A percentile compares a stretch with the other conserved stretches of the same genome.
Evolutionary conservation across 345 rosid species (phyloP).

Genomic region (Populus deltoides): DNA sequence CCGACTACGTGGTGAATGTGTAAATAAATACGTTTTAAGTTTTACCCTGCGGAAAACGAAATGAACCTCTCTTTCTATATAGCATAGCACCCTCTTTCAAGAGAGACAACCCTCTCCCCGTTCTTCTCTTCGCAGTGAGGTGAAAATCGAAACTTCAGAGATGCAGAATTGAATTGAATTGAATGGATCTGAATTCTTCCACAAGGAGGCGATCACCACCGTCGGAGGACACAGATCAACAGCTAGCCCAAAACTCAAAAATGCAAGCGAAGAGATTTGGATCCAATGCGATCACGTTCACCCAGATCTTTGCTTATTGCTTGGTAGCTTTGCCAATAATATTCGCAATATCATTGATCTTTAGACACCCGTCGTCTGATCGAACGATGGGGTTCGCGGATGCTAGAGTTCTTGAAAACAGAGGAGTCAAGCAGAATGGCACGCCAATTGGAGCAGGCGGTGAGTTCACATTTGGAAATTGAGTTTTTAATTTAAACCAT

Average conservation of each 20-base stretch:
- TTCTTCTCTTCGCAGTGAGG: background rate
- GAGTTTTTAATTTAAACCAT: background rate
- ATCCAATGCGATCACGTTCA: constrained; percentile 33
- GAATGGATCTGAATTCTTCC: constrained; percentile 50
- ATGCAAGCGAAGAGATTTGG: constrained; percentile 30
- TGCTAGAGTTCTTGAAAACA: constrained; percentile 19
- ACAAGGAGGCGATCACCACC: constrained; percentile 41
- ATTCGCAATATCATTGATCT: constrained; percentile 9
- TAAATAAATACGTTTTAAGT: too few relatives aligned
- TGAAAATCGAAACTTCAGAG: background rate
- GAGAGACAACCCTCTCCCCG: background rate
- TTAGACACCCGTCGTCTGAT: constrained; percentile 20
- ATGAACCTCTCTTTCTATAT: too few relatives aligned
- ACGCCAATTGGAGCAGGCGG: background rate
- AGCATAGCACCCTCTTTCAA: too few relatives aligned
- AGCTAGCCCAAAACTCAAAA: constrained; percentile 15
- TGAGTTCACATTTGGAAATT: background rate
- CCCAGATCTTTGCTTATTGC: constrained; percentile 25
- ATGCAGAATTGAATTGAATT: constrained; percentile 4
- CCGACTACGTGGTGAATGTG: too few relatives aligned
- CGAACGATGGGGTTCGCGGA: constrained; percentile 22
- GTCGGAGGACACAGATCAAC: constrained; percentile 24
- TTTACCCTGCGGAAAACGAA: too few relatives aligned
- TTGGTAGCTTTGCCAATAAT: constrained; percentile 12
- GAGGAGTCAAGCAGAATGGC: background rate